Evolutionary conservation across 2,329 filamentous ascomycete species (phyloP).

Genomic region (Fusarium drepaniforme): DNA sequence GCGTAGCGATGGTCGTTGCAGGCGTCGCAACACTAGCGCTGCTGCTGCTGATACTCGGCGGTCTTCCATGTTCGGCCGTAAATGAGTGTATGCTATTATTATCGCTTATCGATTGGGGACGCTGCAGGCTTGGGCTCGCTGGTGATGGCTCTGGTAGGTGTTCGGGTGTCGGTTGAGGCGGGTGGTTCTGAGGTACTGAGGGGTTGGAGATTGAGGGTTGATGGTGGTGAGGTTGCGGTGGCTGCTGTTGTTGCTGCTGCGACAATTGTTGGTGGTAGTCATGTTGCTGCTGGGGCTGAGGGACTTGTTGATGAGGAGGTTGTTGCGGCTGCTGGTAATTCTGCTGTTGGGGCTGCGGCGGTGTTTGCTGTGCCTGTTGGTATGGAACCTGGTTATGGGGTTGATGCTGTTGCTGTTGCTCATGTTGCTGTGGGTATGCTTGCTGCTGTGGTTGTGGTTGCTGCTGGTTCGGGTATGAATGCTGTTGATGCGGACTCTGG

Average conservation of each 20-base stretch:
- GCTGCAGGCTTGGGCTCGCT: constrained; percentile 2
- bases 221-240: background rate
- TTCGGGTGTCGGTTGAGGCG: background rate
- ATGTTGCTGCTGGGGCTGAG: background rate
- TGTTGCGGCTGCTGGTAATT: background rate
- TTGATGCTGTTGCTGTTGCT: background rate
- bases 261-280: background rate
- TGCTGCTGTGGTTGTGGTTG: background rate
- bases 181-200: background rate
- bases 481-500: background rate
- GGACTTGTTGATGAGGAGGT: constrained; percentile 7
- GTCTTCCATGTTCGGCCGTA: constrained; percentile 12
- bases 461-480: background rate
- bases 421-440: background rate
- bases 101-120: constrained; percentile 10
- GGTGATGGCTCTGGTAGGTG: constrained; percentile 6
- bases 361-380: background rate
- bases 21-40: constrained; percentile 21
- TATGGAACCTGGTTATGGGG: background rate
- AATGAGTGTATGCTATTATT: constrained; percentile 12
- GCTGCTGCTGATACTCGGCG: constrained; percentile 23
- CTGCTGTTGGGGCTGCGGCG: background rate
- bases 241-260: constrained; percentile 1
- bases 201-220: background rate
- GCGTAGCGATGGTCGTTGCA: constrained; percentile 19